Percentiles rank a stretch among this genome's conserved stretches.
phyloP scores from a whole-genome alignment of 139 green algal genomes.

The Zygnema cylindricum region DNA sequence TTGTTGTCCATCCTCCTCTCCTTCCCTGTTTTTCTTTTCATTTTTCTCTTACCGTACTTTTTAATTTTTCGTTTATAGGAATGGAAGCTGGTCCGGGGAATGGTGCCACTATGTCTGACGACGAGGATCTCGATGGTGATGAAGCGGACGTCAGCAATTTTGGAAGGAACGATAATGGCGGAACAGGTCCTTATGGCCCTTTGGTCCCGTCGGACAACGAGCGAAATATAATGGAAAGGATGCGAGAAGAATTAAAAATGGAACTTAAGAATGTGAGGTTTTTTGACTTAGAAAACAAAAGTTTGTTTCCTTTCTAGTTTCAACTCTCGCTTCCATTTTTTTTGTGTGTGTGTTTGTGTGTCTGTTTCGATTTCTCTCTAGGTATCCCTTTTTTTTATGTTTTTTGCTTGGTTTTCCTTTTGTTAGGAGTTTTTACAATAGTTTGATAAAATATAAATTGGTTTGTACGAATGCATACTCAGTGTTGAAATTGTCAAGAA shows the following conservation, averaged over 20 bases:
- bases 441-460: no score
- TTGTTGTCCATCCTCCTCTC: no score
- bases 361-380: no score
- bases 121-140: neutral
- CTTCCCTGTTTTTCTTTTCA: neutral
- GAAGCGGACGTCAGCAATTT: neutral
- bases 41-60: neutral
- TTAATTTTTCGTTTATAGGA: neutral
- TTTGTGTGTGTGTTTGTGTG: no score
- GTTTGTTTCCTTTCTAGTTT: conserved; percentile 13
- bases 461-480: no score
- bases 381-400: no score
- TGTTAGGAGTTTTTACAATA: no score
- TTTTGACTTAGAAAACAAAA: no score
- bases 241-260: conserved; percentile 22
- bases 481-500: no score
- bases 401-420: no score
- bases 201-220: conserved; percentile 5
- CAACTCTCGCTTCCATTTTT: neutral
- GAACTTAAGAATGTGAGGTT: conserved; percentile 25
- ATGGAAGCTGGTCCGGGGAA: neutral
- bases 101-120: conserved; percentile 43
- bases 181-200: neutral
- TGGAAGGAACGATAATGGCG: neutral
- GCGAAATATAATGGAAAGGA: conserved; percentile 22